Percentiles rank a stretch among this genome's conserved stretches.
Conservation (phyloP, 257 asterid species). For the Solanum etuberosum region DNA sequence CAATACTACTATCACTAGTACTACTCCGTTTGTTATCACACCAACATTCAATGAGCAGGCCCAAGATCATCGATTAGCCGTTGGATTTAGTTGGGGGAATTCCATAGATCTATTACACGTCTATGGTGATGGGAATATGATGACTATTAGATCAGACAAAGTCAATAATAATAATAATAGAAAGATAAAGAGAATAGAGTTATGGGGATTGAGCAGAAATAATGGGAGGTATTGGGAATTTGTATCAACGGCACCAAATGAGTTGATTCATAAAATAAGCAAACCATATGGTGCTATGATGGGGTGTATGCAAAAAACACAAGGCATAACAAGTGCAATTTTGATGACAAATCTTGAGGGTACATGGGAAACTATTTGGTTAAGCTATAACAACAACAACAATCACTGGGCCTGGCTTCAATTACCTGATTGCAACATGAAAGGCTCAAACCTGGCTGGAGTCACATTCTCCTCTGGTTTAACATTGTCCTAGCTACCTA, state of each 20-base stretch:
- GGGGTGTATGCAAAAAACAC: conserved; percentile 27
- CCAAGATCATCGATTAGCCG: neutral
- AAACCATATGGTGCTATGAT: conserved; percentile 39
- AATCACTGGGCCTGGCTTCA: conserved; percentile 16
- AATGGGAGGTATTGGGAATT: conserved; percentile 27
- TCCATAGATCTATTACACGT: conserved; percentile 16
- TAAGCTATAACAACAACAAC: conserved; percentile 5
- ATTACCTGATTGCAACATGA: conserved; percentile 25
- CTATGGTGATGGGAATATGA: conserved; percentile 31
- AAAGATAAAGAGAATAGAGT: conserved; percentile 14
- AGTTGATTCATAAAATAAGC: conserved; percentile 14
- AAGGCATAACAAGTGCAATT: conserved; percentile 13
- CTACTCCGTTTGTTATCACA: conserved; percentile 13
- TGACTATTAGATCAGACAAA: conserved; percentile 14
- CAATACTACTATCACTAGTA: neutral
- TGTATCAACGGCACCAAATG: conserved; percentile 18
- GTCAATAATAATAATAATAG: neutral
- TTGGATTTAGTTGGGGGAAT: conserved; percentile 17
- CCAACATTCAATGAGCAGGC: conserved; percentile 11
- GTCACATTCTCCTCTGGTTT: conserved; percentile 26
- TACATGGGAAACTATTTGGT: conserved; percentile 32
- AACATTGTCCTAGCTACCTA: neutral
- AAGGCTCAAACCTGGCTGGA: conserved; percentile 34
- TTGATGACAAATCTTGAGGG: conserved; percentile 38
- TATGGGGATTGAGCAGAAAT: conserved; percentile 23